Evolutionary conservation across 2,329 filamentous ascomycete genomes (phyloP), one percentile per base, ranked within the genome.

Genomic region (Fusarium verticillioides): DNA sequence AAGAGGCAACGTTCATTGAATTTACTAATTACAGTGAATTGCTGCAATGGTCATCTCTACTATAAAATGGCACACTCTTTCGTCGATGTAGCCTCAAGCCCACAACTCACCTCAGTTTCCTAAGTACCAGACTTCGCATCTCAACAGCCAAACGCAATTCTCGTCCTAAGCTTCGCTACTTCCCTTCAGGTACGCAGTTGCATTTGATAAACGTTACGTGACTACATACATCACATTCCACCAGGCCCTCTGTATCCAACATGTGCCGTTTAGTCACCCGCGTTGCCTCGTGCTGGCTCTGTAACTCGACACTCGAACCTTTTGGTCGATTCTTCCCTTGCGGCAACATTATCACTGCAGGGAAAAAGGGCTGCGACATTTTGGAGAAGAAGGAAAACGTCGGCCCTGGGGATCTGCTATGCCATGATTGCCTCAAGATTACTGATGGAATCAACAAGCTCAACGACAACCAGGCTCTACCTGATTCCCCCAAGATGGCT

Each of bases 241-340:
- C 4, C 18, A 28, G 26, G 8, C 26, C 6, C 4, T 32, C 7
- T 15, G 2, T 13, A 16, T n/a, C 18, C 63, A 63, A 15, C n/a
- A 72, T 72, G 68, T 72, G 69, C 19, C 30, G 43, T 11, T 42
- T 57, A 36, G 13, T 63, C 43, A 37, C 21, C 7, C 50, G 43
- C 15, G 26, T 36, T n/a, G 34, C 69, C 4, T 10, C 32, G 6
- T 72, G 68, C 53, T 72, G 68, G 68, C 46, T 54, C 23, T 72
- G 69, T 32, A 43, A 21, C 9, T 18, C 8, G 2, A 21, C 4
- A 21, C 47, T 72, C 9, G 63, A 72, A 16, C 43, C 57, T 2
- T 68, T 68, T 42, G 69, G 69, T 9, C 58, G 39, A 39, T 34
- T 72, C 19, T 50, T 59, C 19, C 21, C 32, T 12, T 72, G 69